Conservation (phyloP, 495 filamentous ascomycete species). For the Amniculicola lignicola region DNA sequence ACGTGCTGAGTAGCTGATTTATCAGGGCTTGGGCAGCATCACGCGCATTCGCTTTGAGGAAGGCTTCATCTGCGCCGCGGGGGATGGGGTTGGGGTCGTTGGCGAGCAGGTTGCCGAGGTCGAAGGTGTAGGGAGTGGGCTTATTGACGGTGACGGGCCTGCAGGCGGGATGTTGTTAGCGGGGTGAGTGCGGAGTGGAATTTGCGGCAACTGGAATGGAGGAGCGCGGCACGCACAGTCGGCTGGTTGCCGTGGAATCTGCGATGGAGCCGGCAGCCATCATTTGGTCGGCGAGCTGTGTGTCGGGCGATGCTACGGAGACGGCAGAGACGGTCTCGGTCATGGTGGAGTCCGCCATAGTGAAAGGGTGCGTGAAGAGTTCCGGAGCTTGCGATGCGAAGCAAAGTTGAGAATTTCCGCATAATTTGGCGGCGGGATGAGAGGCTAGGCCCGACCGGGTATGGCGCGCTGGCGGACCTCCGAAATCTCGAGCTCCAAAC, state of each 20-base stretch:
- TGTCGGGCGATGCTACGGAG: too few relatives aligned
- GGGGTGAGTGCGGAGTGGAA: too few relatives aligned
- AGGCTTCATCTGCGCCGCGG: conserved; percentile 47
- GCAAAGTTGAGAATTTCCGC: background rate
- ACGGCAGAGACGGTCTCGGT: background rate
- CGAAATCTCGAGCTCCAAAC: conserved; percentile 4
- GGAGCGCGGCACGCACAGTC: conserved; percentile 3
- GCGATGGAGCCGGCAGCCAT: conserved; percentile 1
- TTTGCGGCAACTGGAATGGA: background rate
- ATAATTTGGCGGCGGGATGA: background rate
- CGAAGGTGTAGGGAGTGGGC: conserved; percentile 86
- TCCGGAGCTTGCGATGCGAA: too few relatives aligned
- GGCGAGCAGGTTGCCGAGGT: conserved; percentile 79
- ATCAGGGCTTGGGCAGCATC: conserved; percentile 85
- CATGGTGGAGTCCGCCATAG: conserved; percentile 17
- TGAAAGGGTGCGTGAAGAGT: too few relatives aligned
- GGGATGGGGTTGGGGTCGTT: conserved; percentile 78
- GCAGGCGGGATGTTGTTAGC: background rate
- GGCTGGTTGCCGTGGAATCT: conserved; percentile 14
- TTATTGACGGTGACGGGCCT: conserved; percentile 67
- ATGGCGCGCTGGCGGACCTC: conserved; percentile 6
- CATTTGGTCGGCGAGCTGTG: conserved; percentile 11
- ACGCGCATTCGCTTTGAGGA: conserved; percentile 67
- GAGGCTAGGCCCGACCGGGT: background rate
- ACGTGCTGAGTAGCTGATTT: conserved; percentile 82